Evolutionary conservation across 2,329 filamentous ascomycete genomes (phyloP).

Genomic region (Colletotrichum scovillei): DNA sequence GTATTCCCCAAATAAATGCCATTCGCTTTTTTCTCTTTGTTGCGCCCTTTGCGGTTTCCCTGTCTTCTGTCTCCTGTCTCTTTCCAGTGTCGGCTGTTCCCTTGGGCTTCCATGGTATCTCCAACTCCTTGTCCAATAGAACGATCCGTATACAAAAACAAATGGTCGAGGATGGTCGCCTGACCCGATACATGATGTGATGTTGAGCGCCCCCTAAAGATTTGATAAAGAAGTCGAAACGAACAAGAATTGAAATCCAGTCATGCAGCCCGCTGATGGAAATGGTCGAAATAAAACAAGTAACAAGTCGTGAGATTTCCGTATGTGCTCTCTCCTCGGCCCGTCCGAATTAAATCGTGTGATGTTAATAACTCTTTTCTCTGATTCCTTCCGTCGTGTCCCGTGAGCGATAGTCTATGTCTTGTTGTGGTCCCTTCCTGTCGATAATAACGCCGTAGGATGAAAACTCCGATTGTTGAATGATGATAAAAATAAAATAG

Average conservation of each 20-base stretch:
- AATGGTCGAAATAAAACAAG: constrained; percentile 30
- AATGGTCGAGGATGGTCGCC: not conserved
- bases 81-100: constrained; percentile 10
- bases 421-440: constrained; percentile 37
- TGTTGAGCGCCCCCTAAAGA: constrained; percentile 3
- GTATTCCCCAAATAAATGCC: constrained; percentile 9
- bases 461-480: constrained; percentile 27
- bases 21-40: constrained; percentile 4
- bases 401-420: constrained; percentile 35
- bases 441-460: constrained; percentile 29
- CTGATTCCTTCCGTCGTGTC: constrained; percentile 24
- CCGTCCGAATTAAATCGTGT: constrained; percentile 25
- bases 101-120: constrained; percentile 31
- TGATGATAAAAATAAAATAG: not conserved
- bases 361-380: constrained; percentile 9
- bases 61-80: not conserved
- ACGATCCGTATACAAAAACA: not conserved
- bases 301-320: constrained; percentile 31
- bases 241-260: constrained; percentile 22
- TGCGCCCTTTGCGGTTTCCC: constrained; percentile 2
- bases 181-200: constrained; percentile 16
- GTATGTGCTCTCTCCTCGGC: constrained; percentile 9
- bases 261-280: constrained; percentile 32
- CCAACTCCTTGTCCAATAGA: constrained; percentile 27
- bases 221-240: not conserved